These are phyloP conservation scores for Aplosporella prunicola DNA, from an alignment of 2,329 filamentous ascomycete species.

Conservation along the genomic window DNA sequence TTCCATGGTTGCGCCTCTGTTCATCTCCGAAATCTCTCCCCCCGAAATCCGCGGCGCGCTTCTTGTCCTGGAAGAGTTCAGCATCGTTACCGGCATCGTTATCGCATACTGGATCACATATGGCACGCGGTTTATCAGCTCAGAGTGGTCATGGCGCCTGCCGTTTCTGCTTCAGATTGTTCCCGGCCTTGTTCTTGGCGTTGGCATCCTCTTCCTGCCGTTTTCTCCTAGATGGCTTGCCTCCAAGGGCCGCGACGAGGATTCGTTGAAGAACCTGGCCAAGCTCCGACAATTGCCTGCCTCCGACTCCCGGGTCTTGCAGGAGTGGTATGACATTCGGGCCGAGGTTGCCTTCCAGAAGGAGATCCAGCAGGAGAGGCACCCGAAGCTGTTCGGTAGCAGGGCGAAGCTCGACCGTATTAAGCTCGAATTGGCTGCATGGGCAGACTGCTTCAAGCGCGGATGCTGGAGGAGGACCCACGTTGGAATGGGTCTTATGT, in stretches of 20 bases:
- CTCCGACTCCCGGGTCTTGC: conserved; percentile 41
- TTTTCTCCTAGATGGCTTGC: conserved; percentile 49
- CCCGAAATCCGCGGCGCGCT: conserved; percentile 41
- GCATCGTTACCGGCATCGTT: conserved; percentile 40
- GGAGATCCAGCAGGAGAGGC: conserved; percentile 31
- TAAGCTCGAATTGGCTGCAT: conserved; percentile 37
- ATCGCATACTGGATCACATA: conserved; percentile 48
- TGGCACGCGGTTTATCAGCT: conserved; percentile 36
- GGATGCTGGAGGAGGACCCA: conserved; percentile 36
- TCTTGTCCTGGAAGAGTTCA: conserved; percentile 41
- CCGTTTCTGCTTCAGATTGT: conserved; percentile 41
- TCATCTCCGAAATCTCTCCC: conserved; percentile 44
- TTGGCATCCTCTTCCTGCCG: conserved; percentile 40
- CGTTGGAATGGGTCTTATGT: conserved; percentile 33
- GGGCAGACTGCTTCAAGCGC: conserved; percentile 40
- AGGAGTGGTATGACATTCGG: conserved; percentile 45
- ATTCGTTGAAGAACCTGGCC: conserved; percentile 39
- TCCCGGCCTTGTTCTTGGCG: conserved; percentile 29
- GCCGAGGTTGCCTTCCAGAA: conserved; percentile 46
- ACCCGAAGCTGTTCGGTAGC: conserved; percentile 24
- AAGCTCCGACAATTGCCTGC: conserved; percentile 42
- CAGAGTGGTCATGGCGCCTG: conserved; percentile 37
- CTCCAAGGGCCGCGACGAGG: conserved; percentile 38
- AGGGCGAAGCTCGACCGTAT: conserved; percentile 21
- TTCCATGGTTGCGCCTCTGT: conserved; percentile 40